Evolutionary conservation across 371 early-diverging fungal species (phyloP).

Genomic region (Mortierella sp.): DNA sequence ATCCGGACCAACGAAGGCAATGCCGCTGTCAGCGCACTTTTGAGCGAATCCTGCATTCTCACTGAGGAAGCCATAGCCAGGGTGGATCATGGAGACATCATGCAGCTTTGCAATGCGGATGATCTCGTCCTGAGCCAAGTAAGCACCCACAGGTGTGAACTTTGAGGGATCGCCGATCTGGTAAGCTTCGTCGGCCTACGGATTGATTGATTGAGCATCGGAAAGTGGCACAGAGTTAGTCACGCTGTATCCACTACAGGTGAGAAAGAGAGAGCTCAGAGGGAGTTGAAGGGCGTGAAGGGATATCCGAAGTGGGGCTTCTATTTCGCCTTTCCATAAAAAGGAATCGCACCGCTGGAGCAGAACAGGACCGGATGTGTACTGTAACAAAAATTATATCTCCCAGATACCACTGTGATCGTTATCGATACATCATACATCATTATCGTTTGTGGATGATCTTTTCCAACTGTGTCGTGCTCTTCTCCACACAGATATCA

Average conservation of each 20-base stretch:
- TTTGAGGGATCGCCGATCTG: conserved; percentile 87
- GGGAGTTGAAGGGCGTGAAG: background rate
- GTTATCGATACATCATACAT: no score
- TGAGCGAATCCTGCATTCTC: conserved; percentile 93
- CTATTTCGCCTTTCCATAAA: no score
- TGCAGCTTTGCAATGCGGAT: conserved; percentile 85
- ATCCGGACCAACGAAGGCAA: conserved; percentile 92
- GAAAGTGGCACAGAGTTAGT: conserved; percentile 3
- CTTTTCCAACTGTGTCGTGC: no score
- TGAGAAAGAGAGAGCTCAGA: no score
- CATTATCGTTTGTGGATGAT: no score
- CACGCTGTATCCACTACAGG: background rate
- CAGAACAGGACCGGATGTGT: no score
- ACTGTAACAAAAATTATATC: no score
- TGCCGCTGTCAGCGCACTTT: conserved; percentile 90
- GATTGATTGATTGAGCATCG: background rate
- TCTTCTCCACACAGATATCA: conserved; percentile 1
- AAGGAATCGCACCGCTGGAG: no score
- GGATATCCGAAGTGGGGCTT: background rate
- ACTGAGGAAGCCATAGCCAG: conserved; percentile 92
- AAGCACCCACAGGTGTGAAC: conserved; percentile 92
- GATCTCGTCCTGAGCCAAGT: conserved; percentile 93
- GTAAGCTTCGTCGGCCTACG: conserved; percentile 91
- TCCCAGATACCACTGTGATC: no score
- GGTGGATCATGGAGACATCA: conserved; percentile 85